Evolutionary conservation across 331 rosid species (phyloP).

Genomic region (Malus hybrid): DNA sequence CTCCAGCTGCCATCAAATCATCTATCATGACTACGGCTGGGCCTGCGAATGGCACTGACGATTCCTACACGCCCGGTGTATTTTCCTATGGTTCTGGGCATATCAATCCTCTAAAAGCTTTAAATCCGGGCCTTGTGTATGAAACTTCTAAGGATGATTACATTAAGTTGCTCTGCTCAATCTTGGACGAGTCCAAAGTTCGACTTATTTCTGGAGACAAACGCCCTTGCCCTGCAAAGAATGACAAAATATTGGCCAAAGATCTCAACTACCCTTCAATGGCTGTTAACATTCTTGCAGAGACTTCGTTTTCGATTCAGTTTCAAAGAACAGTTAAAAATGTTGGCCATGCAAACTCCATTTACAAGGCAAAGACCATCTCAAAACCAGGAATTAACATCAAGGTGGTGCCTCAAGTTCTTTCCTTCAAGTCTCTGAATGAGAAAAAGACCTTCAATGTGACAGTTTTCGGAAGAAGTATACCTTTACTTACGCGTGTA

Average conservation of each 20-base stretch:
- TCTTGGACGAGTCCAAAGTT: neutral
- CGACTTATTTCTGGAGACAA: neutral
- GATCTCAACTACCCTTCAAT: neutral
- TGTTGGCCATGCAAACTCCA: slow-evolving; percentile 23
- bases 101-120: too few relatives aligned
- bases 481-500: neutral
- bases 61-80: too few relatives aligned
- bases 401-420: neutral
- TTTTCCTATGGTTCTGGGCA: too few relatives aligned
- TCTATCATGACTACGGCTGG: too few relatives aligned
- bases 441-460: neutral
- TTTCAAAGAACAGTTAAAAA: slow-evolving; percentile 25
- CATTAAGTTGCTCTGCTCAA: neutral
- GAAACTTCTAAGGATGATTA: neutral
- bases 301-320: neutral
- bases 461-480: neutral
- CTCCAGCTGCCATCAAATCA: too few relatives aligned
- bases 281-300: neutral
- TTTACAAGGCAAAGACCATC: slow-evolving; percentile 5
- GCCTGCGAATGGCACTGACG: too few relatives aligned
- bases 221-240: neutral
- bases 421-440: neutral
- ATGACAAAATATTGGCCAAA: neutral
- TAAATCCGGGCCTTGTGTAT: too few relatives aligned
- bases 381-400: neutral